Conservation (phyloP, 2,329 filamentous ascomycete genomes). For the Sporothrix pallida region DNA sequence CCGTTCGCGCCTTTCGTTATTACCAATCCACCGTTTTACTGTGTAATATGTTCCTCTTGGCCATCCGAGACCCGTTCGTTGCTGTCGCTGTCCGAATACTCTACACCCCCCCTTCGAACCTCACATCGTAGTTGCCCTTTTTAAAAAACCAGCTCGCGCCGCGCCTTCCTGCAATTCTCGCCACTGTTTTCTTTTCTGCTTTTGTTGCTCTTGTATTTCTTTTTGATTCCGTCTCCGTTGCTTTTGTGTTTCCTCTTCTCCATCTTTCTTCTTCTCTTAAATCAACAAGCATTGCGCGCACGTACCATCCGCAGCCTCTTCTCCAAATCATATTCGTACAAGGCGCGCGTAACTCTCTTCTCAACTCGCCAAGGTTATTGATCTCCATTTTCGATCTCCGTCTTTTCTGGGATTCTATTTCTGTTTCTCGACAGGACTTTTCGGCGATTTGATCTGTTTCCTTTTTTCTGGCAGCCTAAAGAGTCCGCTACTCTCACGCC, state of each 20-base stretch:
- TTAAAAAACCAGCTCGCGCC: conserved; percentile 11
- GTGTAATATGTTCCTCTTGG: not conserved
- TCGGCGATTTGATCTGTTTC: conserved; percentile 11
- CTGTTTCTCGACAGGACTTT: conserved; percentile 15
- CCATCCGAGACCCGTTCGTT: not conserved
- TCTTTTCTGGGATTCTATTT: not conserved
- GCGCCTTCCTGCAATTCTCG: conserved; percentile 5
- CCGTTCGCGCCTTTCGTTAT: conserved; percentile 27
- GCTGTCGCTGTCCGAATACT: conserved; percentile 15
- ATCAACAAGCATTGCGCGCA: not conserved
- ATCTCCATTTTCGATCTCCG: not conserved
- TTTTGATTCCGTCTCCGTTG: not conserved
- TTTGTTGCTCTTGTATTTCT: not conserved
- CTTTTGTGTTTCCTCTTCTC: not conserved
- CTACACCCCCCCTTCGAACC: conserved; percentile 12
- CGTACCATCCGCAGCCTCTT: not conserved
- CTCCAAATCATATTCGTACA: not conserved
- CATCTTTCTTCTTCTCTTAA: not conserved
- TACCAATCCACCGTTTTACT: conserved; percentile 23
- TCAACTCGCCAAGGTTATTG: not conserved
- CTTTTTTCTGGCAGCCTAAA: not conserved
- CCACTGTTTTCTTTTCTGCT: not conserved
- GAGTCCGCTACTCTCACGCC: conserved; percentile 5
- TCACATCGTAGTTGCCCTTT: conserved; percentile 26
- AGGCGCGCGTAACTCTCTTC: not conserved